A percentile compares a stretch with the other conserved stretches of the same genome.
phyloP scores from a whole-genome alignment of 1,284 basidiomycete species.

The Fomitopsis palustris region DNA sequence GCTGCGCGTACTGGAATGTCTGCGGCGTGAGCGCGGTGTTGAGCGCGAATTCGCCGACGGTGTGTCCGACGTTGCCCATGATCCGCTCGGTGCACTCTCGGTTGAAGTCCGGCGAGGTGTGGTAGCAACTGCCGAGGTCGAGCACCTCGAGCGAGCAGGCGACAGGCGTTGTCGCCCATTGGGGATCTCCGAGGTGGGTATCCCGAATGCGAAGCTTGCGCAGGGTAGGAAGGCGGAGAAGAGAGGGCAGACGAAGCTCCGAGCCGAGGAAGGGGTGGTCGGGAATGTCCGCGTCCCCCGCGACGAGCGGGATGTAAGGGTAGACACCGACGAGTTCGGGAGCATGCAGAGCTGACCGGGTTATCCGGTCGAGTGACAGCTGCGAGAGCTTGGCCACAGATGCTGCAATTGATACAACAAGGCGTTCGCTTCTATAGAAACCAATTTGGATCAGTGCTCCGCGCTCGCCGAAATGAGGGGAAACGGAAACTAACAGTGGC shows the following conservation, averaged over 20 bases:
- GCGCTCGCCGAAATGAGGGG: not conserved
- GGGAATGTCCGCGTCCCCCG: slow-evolving; percentile 57
- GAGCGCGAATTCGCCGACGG: slow-evolving; percentile 51
- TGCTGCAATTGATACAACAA: slow-evolving; percentile 66
- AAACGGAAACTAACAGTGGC: slow-evolving; percentile 51
- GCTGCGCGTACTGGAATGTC: slow-evolving; percentile 37
- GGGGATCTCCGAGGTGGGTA: slow-evolving; percentile 64
- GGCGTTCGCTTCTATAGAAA: slow-evolving; percentile 57
- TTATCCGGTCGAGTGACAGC: slow-evolving; percentile 58
- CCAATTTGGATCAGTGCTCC: slow-evolving; percentile 14
- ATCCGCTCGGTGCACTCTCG: slow-evolving; percentile 53
- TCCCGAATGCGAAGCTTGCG: slow-evolving; percentile 61
- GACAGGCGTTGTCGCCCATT: slow-evolving; percentile 47
- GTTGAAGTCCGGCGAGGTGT: slow-evolving; percentile 51
- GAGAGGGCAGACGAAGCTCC: slow-evolving; percentile 58
- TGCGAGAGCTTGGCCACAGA: slow-evolving; percentile 52
- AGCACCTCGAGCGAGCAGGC: slow-evolving; percentile 51
- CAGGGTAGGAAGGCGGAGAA: slow-evolving; percentile 59
- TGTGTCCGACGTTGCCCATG: slow-evolving; percentile 52
- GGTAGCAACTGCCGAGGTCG: slow-evolving; percentile 56
- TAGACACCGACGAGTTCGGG: slow-evolving; percentile 49
- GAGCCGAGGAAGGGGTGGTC: slow-evolving; percentile 51
- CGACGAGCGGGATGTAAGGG: slow-evolving; percentile 55
- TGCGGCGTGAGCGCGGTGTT: slow-evolving; percentile 46
- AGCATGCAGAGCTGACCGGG: slow-evolving; percentile 60